These are phyloP conservation scores for Starmerella kuoi DNA, from an alignment of 805 yeast species.

Conservation along the genomic window DNA sequence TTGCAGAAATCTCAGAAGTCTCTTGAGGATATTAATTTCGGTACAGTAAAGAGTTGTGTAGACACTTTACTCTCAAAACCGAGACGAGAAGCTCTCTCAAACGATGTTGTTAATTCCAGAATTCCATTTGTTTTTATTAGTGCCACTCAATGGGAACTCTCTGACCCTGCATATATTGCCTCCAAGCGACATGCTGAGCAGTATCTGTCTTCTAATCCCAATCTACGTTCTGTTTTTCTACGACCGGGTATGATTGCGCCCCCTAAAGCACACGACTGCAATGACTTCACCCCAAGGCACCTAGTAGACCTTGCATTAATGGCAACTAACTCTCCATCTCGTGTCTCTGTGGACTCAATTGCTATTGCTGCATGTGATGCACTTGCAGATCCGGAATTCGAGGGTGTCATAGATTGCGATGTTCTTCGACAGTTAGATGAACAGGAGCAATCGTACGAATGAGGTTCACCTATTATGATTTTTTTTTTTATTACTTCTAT, in stretches of 20 bases:
- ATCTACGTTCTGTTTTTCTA: constrained; percentile 48
- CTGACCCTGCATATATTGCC: constrained; percentile 58
- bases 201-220: constrained; percentile 32
- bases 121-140: constrained; percentile 58
- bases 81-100: background rate
- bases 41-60: constrained; percentile 5
- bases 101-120: constrained; percentile 1
- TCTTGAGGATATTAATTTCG: constrained; percentile 10
- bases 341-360: constrained; percentile 46
- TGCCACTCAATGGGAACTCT: constrained; percentile 56
- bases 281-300: constrained; percentile 28
- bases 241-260: constrained; percentile 62
- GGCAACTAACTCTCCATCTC: constrained; percentile 34
- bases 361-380: constrained; percentile 47
- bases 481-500: no score
- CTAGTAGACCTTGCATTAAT: constrained; percentile 35
- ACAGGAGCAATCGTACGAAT: no score
- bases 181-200: constrained; percentile 71
- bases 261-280: constrained; percentile 14
- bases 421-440: constrained; percentile 5
- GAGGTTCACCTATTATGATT: no score
- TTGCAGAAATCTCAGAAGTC: constrained; percentile 11
- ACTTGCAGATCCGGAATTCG: constrained; percentile 38
- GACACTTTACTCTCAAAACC: background rate
- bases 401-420: constrained; percentile 33